A percentile compares a stretch with the other conserved stretches of the same genome.
Evolutionary conservation across 2,329 filamentous ascomycete genomes (phyloP).

Genomic region (Paecilomyces fulvus): DNA sequence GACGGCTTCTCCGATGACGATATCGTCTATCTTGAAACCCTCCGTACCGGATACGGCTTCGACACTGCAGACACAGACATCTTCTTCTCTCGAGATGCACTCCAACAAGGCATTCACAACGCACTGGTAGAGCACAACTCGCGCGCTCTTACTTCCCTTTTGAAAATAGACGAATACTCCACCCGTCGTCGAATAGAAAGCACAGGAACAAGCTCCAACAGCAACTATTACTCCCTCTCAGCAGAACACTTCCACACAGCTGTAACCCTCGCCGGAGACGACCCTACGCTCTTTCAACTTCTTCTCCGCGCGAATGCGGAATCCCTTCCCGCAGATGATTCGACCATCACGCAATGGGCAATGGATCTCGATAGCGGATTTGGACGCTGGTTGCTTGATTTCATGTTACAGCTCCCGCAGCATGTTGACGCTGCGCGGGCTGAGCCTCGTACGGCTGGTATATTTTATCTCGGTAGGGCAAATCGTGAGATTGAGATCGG

Average conservation of each 20-base stretch:
- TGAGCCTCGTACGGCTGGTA: conserved; percentile 8
- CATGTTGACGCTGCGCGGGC: conserved; percentile 10
- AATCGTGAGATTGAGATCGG: conserved; percentile 13
- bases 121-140: conserved; percentile 28
- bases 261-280: conserved; percentile 14
- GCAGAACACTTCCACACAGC: conserved; percentile 26
- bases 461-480: conserved; percentile 20
- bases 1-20: conserved; percentile 22
- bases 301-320: conserved; percentile 31
- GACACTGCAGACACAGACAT: conserved; percentile 9
- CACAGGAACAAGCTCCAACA: background rate
- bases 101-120: conserved; percentile 32
- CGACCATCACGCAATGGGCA: conserved; percentile 29
- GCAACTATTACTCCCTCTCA: conserved; percentile 19
- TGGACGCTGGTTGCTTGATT: conserved; percentile 27
- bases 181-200: conserved; percentile 10
- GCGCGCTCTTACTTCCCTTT: conserved; percentile 23
- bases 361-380: conserved; percentile 19
- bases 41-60: conserved; percentile 24
- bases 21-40: conserved; percentile 25
- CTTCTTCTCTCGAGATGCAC: conserved; percentile 20
- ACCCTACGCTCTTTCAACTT: conserved; percentile 20
- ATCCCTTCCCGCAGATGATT: conserved; percentile 26
- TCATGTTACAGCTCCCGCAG: conserved; percentile 23
- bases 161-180: conserved; percentile 30